phyloP scores from a whole-genome alignment of 2,329 filamentous ascomycete genomes.

The Penicillium sp. region DNA sequence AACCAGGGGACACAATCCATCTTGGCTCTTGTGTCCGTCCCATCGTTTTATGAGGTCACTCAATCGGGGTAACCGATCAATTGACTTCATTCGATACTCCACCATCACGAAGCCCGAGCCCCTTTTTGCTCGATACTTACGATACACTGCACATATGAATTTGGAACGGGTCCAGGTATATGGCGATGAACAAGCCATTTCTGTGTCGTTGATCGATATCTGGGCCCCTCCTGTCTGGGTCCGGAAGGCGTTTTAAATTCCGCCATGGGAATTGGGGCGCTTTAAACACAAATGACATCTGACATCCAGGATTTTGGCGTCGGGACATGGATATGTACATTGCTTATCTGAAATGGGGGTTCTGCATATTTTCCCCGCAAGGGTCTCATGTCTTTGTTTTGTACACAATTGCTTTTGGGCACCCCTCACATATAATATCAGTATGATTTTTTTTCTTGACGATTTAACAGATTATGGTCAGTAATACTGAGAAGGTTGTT shows the following conservation, averaged over 20 bases:
- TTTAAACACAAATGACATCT: neutral
- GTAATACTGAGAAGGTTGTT: neutral
- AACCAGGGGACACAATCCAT: conserved; percentile 7
- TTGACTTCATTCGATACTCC: conserved; percentile 1
- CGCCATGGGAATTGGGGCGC: neutral
- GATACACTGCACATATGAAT: conserved; percentile 8
- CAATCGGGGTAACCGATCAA: neutral
- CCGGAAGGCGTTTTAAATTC: conserved; percentile 3
- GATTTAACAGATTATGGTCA: neutral
- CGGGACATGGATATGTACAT: conserved; percentile 7
- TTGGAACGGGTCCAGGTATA: conserved; percentile 1
- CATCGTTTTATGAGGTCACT: conserved; percentile 6
- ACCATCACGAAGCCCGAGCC: conserved; percentile 4
- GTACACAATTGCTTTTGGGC: conserved; percentile 9
- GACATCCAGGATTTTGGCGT: conserved; percentile 3
- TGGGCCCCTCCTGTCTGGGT: neutral
- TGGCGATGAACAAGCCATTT: neutral
- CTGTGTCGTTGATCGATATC: neutral
- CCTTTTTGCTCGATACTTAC: conserved; percentile 2
- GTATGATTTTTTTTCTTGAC: neutral
- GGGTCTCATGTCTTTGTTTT: conserved; percentile 6
- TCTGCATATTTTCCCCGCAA: neutral
- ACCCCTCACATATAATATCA: neutral
- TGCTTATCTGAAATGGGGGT: conserved; percentile 1
- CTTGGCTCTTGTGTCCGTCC: conserved; percentile 10